Evolutionary conservation across 169 alveolate species (phyloP), one percentile per base, ranked within the genome.

Genomic region (Plasmodium ovale): DNA sequence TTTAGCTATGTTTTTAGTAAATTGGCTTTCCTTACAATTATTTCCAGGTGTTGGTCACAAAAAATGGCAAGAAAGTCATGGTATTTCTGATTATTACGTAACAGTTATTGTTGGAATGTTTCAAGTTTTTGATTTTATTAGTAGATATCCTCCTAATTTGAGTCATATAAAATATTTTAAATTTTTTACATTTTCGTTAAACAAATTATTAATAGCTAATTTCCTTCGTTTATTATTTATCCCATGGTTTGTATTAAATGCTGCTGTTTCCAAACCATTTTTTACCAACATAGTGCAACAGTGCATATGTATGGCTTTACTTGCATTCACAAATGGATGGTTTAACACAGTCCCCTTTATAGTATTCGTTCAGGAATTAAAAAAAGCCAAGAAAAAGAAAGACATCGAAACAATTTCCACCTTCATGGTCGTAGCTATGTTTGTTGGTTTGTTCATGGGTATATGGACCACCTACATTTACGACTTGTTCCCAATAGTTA

Each of bases 241-340:
- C 14, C 85, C 90, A 31, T 82, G 90, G 90, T 82, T 82, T 64
- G 47, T 82, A 19, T 33, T 68, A 39, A 65, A 65, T 53, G 71
- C 90, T 9, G 54, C 53, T 31, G 29, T 42, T 31, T 0, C 31
- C 0, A n/a, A 2, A 3, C 39, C 90, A 53, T 23, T 64, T 56
- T 64, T 82, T 54, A 35, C 44, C 21, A 64, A 51, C 29, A 67
- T 65, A n/a, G 72, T 65, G 23, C 84, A 82, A 21, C 90, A 67
- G 19, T 82, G 90, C 23, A 16, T 82, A 6, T 82, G 85, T 31
- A 82, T 82, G 72, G 79, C 90, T 39, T 1, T 68, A 21, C 54
- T 82, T 35, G 90, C 85, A 21, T 82, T 37, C 44, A 82, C 90
- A 35, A 82, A 82, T 67, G 90, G 90, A 7, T 82, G 90, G 90